Conservation (phyloP, 2,329 filamentous ascomycete species). For the Macroventuria anomochaeta region DNA sequence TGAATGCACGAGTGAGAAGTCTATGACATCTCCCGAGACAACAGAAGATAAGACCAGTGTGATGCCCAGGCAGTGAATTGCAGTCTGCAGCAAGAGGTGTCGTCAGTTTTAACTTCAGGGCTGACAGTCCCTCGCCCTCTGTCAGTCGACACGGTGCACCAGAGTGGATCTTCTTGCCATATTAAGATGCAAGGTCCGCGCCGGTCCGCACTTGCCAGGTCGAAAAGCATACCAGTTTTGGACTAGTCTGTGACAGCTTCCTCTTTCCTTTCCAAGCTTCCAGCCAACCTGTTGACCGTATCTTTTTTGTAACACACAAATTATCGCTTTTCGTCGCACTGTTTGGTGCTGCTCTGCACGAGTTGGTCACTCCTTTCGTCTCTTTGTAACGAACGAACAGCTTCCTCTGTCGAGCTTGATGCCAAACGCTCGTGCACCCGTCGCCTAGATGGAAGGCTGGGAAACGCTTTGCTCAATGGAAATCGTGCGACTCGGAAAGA, state of each 20-base stretch:
- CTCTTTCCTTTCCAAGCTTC: not conserved
- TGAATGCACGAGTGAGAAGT: constrained; percentile 2
- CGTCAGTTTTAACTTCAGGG: not conserved
- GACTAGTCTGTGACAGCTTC: not conserved
- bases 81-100: not conserved
- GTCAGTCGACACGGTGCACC: not conserved
- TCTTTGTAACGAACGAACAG: not conserved
- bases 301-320: not conserved
- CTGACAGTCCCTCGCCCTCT: not conserved
- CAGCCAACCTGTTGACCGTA: not conserved
- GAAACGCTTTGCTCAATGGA: too few species aligned
- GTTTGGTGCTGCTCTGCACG: too few species aligned
- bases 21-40: not conserved
- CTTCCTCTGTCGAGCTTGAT: not conserved
- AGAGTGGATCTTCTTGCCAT: not conserved
- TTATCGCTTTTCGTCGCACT: too few species aligned
- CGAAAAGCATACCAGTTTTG: constrained; percentile 1
- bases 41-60: not conserved
- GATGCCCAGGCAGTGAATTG: not conserved
- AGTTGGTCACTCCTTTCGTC: not conserved
- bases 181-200: constrained; percentile 2
- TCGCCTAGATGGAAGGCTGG: too few species aligned
- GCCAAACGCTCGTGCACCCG: not conserved
- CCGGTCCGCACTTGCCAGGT: too few species aligned
- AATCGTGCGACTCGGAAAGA: too few species aligned